Evolutionary conservation across 345 rosid species (phyloP).

Genomic region (Eucalyptus cloeziana): DNA sequence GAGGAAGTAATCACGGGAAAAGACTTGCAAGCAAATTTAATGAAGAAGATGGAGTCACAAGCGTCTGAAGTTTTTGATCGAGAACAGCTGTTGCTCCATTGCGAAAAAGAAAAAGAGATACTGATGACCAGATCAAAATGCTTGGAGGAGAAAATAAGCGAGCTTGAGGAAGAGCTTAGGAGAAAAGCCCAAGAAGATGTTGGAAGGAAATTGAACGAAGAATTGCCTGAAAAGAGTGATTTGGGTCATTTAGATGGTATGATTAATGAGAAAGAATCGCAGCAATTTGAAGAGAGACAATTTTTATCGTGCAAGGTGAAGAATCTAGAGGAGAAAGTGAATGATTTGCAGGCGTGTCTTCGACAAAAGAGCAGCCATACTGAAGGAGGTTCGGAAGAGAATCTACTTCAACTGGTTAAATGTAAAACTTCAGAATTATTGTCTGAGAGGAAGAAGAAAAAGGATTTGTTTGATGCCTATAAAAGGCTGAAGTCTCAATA

Average conservation of each 20-base stretch:
- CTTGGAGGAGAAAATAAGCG: constrained; percentile 27
- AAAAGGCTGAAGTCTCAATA: constrained; percentile 64
- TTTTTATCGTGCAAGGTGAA: constrained; percentile 16
- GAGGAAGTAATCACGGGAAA: constrained; percentile 14
- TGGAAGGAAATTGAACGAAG: constrained; percentile 13
- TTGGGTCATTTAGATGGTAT: constrained; percentile 4
- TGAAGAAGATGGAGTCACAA: constrained; percentile 17
- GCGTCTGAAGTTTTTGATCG: constrained; percentile 1
- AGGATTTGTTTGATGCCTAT: constrained; percentile 19
- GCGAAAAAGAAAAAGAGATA: constrained; percentile 26
- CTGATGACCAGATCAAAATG: constrained; percentile 12
- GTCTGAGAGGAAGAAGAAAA: constrained; percentile 31
- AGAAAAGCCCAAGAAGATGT: constrained; percentile 22
- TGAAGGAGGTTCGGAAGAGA: constrained; percentile 6
- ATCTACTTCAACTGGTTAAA: constrained; percentile 26
- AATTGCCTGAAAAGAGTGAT: constrained; percentile 25
- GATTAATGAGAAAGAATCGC: constrained; percentile 20
- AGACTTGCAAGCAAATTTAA: constrained; percentile 13
- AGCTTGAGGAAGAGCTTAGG: constrained; percentile 25
- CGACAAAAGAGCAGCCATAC: not conserved
- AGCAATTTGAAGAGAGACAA: constrained; percentile 18
- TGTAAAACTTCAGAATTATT: constrained; percentile 25
- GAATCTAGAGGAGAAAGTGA: constrained; percentile 24
- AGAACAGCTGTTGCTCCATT: constrained; percentile 12
- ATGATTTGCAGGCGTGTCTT: constrained; percentile 15